A percentile compares a stretch with the other conserved stretches of the same genome.
Conservation (phyloP, 2,329 filamentous ascomycete genomes). For the Alternaria triticina region DNA sequence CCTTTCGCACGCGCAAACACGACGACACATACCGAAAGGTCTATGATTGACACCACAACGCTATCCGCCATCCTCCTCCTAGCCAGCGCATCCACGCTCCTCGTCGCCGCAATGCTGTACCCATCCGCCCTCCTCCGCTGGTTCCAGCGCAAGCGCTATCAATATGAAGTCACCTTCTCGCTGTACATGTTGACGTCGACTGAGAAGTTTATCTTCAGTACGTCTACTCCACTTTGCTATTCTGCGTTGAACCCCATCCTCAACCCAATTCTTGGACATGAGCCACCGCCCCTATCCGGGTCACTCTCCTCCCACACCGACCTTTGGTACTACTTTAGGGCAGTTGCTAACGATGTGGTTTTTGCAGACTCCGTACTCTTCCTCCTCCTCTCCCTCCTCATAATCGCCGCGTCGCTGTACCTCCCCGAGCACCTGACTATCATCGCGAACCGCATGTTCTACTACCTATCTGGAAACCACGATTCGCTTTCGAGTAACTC, state of each 20-base stretch:
- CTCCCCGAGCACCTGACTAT: conserved; percentile 88
- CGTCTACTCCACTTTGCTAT: conserved; percentile 47
- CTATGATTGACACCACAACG: conserved; percentile 45
- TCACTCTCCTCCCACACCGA: background rate
- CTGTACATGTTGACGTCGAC: conserved; percentile 97
- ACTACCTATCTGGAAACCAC: conserved; percentile 89
- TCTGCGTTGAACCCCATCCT: background rate
- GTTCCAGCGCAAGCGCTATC: conserved; percentile 94
- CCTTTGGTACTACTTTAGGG: background rate
- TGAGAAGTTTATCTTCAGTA: conserved; percentile 98
- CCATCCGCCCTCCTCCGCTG: conserved; percentile 72
- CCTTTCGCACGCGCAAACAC: background rate
- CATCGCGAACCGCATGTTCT: conserved; percentile 85
- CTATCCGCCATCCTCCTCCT: conserved; percentile 47
- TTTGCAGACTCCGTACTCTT: conserved; percentile 84
- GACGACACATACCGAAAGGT: background rate
- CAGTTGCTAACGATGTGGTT: background rate
- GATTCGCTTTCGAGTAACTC: conserved; percentile 25
- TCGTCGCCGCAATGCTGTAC: conserved; percentile 54
- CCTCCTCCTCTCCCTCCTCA: conserved; percentile 83
- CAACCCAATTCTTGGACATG: background rate
- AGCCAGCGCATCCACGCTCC: conserved; percentile 46
- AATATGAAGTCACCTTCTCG: conserved; percentile 96
- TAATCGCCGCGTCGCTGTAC: conserved; percentile 88
- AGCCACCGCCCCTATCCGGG: background rate